Conservation (phyloP, 129 eudicot species). For the Kitagawia praeruptora region DNA sequence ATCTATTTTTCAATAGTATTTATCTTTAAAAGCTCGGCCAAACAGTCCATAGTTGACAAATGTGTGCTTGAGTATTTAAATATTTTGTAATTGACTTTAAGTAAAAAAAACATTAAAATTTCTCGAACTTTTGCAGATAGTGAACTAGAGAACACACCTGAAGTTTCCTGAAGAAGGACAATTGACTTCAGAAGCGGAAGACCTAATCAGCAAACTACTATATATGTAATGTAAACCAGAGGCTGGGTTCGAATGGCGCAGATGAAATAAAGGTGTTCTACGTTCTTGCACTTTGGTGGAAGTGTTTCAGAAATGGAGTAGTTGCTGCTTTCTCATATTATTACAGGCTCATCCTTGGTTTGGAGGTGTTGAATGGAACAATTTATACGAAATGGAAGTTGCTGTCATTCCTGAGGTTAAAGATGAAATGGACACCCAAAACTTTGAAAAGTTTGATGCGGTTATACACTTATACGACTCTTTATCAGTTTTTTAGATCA, state of each 20-base stretch:
- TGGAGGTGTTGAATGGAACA: slow-evolving; percentile 78
- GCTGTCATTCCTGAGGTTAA: slow-evolving; percentile 93
- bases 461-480: slow-evolving; percentile 29
- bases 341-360: slow-evolving; percentile 93
- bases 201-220: slow-evolving; percentile 74
- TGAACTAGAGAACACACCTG: slow-evolving; percentile 89
- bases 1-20: too few species aligned
- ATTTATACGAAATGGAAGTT: slow-evolving; percentile 81
- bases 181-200: slow-evolving; percentile 76
- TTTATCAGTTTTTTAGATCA: not conserved
- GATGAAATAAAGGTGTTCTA: slow-evolving; percentile 93
- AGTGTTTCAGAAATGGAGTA: not conserved
- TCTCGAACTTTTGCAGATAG: slow-evolving; percentile 43
- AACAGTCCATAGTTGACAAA: too few species aligned
- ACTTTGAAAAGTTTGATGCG: slow-evolving; percentile 94
- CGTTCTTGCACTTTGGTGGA: slow-evolving; percentile 18
- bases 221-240: slow-evolving; percentile 83
- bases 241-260: slow-evolving; percentile 90
- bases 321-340: slow-evolving; percentile 11
- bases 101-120: not conserved
- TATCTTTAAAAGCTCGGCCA: too few species aligned
- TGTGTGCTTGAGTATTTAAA: not conserved
- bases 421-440: slow-evolving; percentile 95
- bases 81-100: not conserved
- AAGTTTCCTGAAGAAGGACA: slow-evolving; percentile 95